Conservation (phyloP, 2,329 filamentous ascomycete genomes). For the Aspergillus tanneri region DNA sequence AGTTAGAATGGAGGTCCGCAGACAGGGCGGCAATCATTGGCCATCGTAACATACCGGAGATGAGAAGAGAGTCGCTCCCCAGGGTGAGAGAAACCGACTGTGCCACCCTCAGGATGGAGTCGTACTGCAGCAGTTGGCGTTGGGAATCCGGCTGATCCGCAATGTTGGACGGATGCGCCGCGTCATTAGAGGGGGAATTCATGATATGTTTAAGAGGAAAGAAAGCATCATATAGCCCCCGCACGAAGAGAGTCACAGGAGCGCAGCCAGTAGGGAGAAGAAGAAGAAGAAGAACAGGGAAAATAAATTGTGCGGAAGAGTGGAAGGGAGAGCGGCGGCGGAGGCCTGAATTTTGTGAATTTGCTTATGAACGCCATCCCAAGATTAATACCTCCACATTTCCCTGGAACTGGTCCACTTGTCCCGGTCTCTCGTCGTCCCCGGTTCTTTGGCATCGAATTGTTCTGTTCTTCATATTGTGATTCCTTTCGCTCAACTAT, state of each 20-base stretch:
- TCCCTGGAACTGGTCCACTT: neutral
- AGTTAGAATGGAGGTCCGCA: slow-evolving; percentile 5
- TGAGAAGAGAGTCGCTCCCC: slow-evolving; percentile 59
- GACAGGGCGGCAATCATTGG: slow-evolving; percentile 2
- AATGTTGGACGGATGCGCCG: slow-evolving; percentile 24
- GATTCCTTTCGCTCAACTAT: no score
- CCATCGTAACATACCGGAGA: slow-evolving; percentile 50
- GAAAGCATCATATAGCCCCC: slow-evolving; percentile 13
- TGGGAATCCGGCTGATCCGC: slow-evolving; percentile 33
- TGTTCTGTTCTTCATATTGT: no score
- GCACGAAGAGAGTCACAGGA: slow-evolving; percentile 9
- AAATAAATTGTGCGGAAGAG: slow-evolving; percentile 7
- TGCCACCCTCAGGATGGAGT: slow-evolving; percentile 54
- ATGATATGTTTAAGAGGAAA: slow-evolving; percentile 6
- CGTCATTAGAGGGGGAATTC: slow-evolving; percentile 25
- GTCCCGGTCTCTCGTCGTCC: neutral
- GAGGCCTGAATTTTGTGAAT: slow-evolving; percentile 1
- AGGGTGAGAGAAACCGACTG: slow-evolving; percentile 61
- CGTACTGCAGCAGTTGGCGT: slow-evolving; percentile 35
- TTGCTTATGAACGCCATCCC: neutral
- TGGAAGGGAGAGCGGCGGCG: neutral
- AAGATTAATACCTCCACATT: neutral
- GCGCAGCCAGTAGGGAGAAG: slow-evolving; percentile 12
- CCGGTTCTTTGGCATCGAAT: no score
- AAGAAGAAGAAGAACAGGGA: slow-evolving; percentile 13